Base-by-base conservation (phyloP, 768 basidiomycete species). In the Tricholoma saponaceum region DNA sequence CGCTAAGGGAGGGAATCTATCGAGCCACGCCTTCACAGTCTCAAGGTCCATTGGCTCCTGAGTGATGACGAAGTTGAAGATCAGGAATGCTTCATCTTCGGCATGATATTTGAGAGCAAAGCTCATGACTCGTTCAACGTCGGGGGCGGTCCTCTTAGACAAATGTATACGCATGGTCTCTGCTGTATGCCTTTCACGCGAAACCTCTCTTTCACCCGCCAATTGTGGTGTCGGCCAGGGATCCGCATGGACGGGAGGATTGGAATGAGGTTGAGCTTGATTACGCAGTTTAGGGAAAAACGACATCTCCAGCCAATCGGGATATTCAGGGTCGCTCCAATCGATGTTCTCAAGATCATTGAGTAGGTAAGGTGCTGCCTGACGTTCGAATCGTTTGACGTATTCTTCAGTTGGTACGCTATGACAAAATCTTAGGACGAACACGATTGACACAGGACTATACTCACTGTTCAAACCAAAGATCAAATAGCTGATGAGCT, bases 401-500 rank as follows among this genome's bases (percentile, higher is more conserved):
- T 68, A 72, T 52, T 74, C 75, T 64, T 80, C 79, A 0, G 79
- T 82, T 13, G 77, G 73, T 10, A 82, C 76, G 54, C 82, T 83
- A 41, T 7, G 10, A 18, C 9, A 3, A 43, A 23, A 51, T 8
- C 30, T 57, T n/a, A 35, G 41, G 32, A 37, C 22, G 28, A 35
- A 16, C 6, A 22, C 28, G 28, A 5, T n/a, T 14, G 18, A n/a
- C 7, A 4, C 32, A 51, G 7, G 8, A 44, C 23, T 5, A 30
- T 7, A 72, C 85, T 67, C 67, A 86, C 86, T 85, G 82, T 33
- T 86, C 83, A 63, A 85, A 83, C 71, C 84, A 84, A 32, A 87
- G 65, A 64, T 89, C 86, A 60, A 89, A 87, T 0, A 84, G 65
- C 68, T 86, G 84, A 63, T 86, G 84, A 0, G 85, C 83, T 2